These are phyloP conservation scores for Cenchrus purpureus DNA, from an alignment of 176 grass and related monocot genomes.

Conservation along the genomic window DNA sequence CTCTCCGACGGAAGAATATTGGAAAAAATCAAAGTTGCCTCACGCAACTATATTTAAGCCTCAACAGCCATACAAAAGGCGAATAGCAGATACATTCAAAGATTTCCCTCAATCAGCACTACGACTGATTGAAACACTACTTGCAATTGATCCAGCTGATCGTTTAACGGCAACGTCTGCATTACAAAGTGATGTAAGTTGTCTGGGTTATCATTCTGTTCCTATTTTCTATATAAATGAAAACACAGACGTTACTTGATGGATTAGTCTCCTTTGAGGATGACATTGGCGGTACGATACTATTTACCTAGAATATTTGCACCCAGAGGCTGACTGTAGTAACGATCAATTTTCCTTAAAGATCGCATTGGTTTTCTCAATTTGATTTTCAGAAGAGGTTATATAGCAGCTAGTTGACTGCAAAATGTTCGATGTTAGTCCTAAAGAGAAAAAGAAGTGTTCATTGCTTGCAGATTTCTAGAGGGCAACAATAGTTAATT, in stretches of 20 bases:
- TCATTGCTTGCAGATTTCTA: background rate
- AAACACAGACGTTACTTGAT: background rate
- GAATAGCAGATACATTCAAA: conserved; percentile 83
- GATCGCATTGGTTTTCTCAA: background rate
- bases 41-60: conserved; percentile 95
- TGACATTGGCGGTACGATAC: conserved; percentile 6
- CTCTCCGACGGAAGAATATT: conserved; percentile 86
- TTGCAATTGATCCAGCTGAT: conserved; percentile 81
- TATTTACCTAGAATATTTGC: conserved; percentile 10
- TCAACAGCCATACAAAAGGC: conserved; percentile 74
- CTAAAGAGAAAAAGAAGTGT: background rate
- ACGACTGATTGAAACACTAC: conserved; percentile 77
- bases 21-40: conserved; percentile 91
- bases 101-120: conserved; percentile 81
- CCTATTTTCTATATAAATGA: conserved; percentile 28
- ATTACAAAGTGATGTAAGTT: conserved; percentile 80
- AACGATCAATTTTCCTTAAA: background rate
- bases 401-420: background rate
- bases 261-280: conserved; percentile 1
- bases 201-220: conserved; percentile 18
- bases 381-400: conserved; percentile 4
- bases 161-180: conserved; percentile 75
- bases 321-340: conserved; percentile 4
- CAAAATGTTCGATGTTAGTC: conserved; percentile 1
- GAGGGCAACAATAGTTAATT: background rate